Base-by-base conservation (phyloP, 768 basidiomycete species). In the Hypsizygus marmoreus region DNA sequence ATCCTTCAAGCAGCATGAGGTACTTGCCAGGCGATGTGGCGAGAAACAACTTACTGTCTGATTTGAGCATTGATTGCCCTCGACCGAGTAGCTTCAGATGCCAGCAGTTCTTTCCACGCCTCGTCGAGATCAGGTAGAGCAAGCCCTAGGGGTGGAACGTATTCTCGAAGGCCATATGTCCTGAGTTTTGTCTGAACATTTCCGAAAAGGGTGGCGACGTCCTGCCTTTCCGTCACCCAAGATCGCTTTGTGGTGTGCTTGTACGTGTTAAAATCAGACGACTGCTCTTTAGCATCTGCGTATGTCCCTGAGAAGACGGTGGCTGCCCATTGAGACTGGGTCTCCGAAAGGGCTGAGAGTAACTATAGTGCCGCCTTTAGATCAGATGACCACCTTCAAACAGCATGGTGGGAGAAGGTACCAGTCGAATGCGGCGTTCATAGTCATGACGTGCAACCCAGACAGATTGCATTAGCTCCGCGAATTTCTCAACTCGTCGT, bases 101-200 rank as follows among this genome's bases (percentile, higher is more conserved):
- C 69, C 46, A 95, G 60, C 16, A 99, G 71, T 9, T 60, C 68
- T 29, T 79, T 76, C 95, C 95, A 98, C 4, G 80, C 81, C 33
- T 64, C 63, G 45, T 93, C 93, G 42, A 97, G 64, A 63, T 95
- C 90, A 26, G 74, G 69, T 23, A 86, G 73, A 17, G 82, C 69
- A 14, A 93, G 68, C 2, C 90, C 93, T 3, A 67, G 61, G 2
- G 84, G 81, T 10, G 97, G 94, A 17, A 85, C 75, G 64, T 95
- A 98, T 57, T 90, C 83, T 47, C 82, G 74, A 55, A 99, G 62
- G 8, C 86, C 82, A 70, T 98, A 98, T 17, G 95, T 98, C 65
- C 77, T 80, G 45, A 98, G 70, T 66, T 98, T 97, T 1, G 92
- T 95, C 64, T 94, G 91, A 22, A 99, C 85, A 59, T 97, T 95